Percentiles rank a stretch among this genome's conserved stretches.
Conservation (phyloP, 331 rosid genomes). For the Pyracantha coccinea region DNA sequence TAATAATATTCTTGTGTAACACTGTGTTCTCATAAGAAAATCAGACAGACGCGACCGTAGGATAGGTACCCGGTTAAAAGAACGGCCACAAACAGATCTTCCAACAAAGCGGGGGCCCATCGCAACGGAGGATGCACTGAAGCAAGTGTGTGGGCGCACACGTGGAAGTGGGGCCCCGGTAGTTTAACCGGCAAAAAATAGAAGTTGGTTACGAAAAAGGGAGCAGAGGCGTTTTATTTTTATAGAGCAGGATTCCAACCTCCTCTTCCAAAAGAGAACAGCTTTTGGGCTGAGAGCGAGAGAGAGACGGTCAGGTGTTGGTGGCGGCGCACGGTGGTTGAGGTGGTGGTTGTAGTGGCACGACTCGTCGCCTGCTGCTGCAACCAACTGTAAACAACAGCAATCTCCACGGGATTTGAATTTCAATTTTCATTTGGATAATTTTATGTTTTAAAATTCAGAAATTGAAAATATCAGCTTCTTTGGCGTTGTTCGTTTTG, state of each 20-base stretch:
- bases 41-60: not conserved
- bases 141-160: not conserved
- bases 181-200: not conserved
- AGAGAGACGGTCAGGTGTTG: too few species aligned
- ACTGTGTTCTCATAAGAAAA: not conserved
- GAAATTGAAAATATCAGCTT: not conserved
- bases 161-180: not conserved
- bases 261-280: not conserved
- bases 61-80: not conserved
- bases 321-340: not conserved
- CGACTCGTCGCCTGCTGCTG: not conserved
- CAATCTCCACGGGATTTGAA: not conserved
- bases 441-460: too few species aligned
- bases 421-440: not conserved
- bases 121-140: not conserved
- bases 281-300: not conserved
- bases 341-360: not conserved
- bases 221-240: too few species aligned
- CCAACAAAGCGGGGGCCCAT: not conserved
- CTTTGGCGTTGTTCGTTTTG: not conserved
- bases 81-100: not conserved
- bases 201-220: not conserved
- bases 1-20: too few species aligned
- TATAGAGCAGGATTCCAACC: not conserved
- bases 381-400: not conserved